Evolutionary conservation across 2,329 filamentous ascomycete species (phyloP).

Genomic region (Alternaria infectoria): DNA sequence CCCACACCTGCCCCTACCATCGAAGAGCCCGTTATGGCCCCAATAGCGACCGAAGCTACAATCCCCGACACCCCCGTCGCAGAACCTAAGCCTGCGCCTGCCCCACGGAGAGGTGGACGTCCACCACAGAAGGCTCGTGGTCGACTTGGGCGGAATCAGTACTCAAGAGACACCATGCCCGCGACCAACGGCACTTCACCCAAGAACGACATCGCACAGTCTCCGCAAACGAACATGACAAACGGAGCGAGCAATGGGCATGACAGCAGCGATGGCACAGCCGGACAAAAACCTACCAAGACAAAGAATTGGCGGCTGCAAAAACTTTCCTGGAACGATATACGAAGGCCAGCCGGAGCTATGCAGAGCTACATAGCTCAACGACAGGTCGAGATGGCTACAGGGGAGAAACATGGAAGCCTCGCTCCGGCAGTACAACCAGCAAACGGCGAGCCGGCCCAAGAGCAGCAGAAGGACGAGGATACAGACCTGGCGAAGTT

Average conservation of each 20-base stretch:
- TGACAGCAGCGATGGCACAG: constrained; percentile 63
- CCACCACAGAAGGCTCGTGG: constrained; percentile 42
- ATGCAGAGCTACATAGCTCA: constrained; percentile 91
- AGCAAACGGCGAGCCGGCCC: constrained; percentile 30
- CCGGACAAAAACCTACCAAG: constrained; percentile 66
- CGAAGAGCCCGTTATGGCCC: constrained; percentile 36
- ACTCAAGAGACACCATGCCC: constrained; percentile 44
- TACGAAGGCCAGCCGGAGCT: constrained; percentile 80
- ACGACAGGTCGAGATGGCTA: constrained; percentile 83
- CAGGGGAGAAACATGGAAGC: constrained; percentile 54
- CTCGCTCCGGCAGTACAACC: constrained; percentile 35
- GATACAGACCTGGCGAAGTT: constrained; percentile 57
- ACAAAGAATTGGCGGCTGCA: constrained; percentile 61
- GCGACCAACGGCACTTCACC: constrained; percentile 44
- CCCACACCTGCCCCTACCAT: constrained; percentile 27
- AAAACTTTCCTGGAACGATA: constrained; percentile 80
- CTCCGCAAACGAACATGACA: constrained; percentile 38
- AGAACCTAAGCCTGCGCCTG: constrained; percentile 36
- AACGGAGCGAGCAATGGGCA: constrained; percentile 46
- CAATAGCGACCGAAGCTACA: constrained; percentile 30
- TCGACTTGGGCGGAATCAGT: constrained; percentile 48
- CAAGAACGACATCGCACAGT: constrained; percentile 36
- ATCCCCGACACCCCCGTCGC: constrained; percentile 33
- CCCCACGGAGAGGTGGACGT: constrained; percentile 42
- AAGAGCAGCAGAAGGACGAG: constrained; percentile 51